A percentile compares a stretch with the other conserved stretches of the same genome.
phyloP scores from a whole-genome alignment of 2,329 filamentous ascomycete genomes.

The Helicocarpus griseus region DNA sequence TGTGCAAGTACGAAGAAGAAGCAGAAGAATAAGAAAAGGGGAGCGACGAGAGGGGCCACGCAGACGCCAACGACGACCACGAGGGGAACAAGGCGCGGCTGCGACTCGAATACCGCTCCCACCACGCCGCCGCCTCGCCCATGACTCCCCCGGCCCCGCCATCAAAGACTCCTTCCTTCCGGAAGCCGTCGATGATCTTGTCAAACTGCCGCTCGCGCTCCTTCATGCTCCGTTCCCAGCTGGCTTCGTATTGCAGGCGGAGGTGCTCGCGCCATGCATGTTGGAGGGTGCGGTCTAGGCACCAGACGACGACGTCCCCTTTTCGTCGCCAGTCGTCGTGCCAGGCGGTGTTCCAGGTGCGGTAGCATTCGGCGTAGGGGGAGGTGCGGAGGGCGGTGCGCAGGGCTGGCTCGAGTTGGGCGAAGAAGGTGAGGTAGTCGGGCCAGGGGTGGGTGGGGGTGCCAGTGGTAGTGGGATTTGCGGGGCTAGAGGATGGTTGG shows the following conservation, averaged over 20 bases:
- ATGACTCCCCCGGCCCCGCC: neutral
- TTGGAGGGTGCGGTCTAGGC: slow-evolving; percentile 30
- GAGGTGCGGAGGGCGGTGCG: slow-evolving; percentile 32
- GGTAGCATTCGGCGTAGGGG: slow-evolving; percentile 48
- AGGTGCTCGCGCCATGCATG: slow-evolving; percentile 24
- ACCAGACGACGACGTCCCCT: slow-evolving; percentile 57
- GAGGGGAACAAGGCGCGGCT: neutral
- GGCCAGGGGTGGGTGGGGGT: slow-evolving; percentile 32
- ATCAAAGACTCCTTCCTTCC: slow-evolving; percentile 13
- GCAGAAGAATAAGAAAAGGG: neutral
- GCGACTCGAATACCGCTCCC: neutral
- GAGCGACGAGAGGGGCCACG: neutral
- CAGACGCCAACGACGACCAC: neutral
- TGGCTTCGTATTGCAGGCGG: slow-evolving; percentile 6
- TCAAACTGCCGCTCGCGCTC: slow-evolving; percentile 26
- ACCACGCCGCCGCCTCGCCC: neutral
- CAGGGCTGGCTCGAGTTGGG: slow-evolving; percentile 45
- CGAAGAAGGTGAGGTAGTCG: slow-evolving; percentile 46
- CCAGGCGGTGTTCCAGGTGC: slow-evolving; percentile 52
- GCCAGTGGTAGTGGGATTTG: neutral
- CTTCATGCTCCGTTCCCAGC: slow-evolving; percentile 14
- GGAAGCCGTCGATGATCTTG: slow-evolving; percentile 25
- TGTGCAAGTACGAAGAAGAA: neutral
- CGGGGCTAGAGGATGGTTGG: neutral
- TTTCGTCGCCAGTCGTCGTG: slow-evolving; percentile 53